Conservation (phyloP, 2,329 filamentous ascomycete genomes). For the Nothopassalora personata region DNA sequence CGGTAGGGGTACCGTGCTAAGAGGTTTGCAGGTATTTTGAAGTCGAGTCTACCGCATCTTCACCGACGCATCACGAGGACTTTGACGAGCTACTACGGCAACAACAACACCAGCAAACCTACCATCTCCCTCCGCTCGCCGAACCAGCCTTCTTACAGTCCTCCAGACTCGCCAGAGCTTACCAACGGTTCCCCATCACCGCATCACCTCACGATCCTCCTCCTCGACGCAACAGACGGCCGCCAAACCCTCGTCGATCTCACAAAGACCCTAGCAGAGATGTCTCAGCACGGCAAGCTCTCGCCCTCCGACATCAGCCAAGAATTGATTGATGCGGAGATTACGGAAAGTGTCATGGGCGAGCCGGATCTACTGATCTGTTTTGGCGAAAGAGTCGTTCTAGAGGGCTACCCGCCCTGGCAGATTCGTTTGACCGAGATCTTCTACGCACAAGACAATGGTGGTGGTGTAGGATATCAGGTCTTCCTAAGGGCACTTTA, state of each 20-base stretch:
- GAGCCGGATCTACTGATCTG: constrained; percentile 87
- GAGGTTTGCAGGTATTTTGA: constrained; percentile 64
- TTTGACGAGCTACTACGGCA: constrained; percentile 81
- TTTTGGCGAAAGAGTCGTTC: constrained; percentile 75
- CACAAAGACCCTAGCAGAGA: constrained; percentile 87
- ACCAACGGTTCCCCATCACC: constrained; percentile 35
- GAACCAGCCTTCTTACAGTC: constrained; percentile 58
- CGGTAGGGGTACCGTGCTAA: background rate
- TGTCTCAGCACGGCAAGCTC: constrained; percentile 87
- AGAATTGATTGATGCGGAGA: constrained; percentile 83
- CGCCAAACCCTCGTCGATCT: constrained; percentile 91
- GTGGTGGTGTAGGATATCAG: constrained; percentile 75
- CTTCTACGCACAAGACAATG: constrained; percentile 52
- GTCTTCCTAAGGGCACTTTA: constrained; percentile 82
- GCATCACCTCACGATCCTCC: constrained; percentile 58
- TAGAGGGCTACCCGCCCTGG: constrained; percentile 94
- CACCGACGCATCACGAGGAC: constrained; percentile 75
- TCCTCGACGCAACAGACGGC: constrained; percentile 83
- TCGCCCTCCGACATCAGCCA: constrained; percentile 73
- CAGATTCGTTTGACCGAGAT: constrained; percentile 93
- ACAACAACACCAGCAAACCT: constrained; percentile 55
- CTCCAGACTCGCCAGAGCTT: constrained; percentile 27
- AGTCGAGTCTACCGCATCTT: constrained; percentile 79
- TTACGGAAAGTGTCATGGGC: constrained; percentile 69
- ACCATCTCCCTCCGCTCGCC: constrained; percentile 67